Evolutionary conservation across 1,139 yeast species (phyloP).

Genomic region (Hansenula sp.): DNA sequence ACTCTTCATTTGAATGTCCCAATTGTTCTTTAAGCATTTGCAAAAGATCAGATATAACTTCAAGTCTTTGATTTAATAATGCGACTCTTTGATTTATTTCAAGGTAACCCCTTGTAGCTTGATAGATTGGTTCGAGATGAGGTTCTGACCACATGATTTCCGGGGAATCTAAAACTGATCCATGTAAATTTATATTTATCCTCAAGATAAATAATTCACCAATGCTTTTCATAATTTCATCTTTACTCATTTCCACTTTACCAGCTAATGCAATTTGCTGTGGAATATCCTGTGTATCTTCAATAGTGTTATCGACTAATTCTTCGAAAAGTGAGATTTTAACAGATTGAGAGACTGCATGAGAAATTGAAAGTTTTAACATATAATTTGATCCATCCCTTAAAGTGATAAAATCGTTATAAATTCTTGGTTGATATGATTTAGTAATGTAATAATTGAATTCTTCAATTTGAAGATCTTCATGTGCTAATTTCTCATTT

Average conservation of each 20-base stretch:
- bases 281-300: conserved; percentile 95
- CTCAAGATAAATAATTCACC: conserved; percentile 92
- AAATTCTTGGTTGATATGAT: conserved; percentile 91
- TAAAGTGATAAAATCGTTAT: conserved; percentile 89
- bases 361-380: conserved; percentile 85
- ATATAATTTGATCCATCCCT: conserved; percentile 89
- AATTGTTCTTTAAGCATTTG: conserved; percentile 96
- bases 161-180: conserved; percentile 92
- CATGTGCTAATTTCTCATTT: conserved; percentile 82
- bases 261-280: conserved; percentile 94
- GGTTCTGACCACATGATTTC: conserved; percentile 99
- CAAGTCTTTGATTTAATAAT: conserved; percentile 82
- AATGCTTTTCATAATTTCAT: conserved; percentile 92
- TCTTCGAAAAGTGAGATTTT: conserved; percentile 94
- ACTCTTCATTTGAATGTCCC: conserved; percentile 90
- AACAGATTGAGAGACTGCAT: conserved; percentile 89
- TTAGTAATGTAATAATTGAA: conserved; percentile 91
- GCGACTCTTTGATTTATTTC: conserved; percentile 93
- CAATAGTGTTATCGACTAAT: conserved; percentile 91
- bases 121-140: conserved; percentile 93
- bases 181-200: conserved; percentile 88
- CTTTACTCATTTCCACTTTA: conserved; percentile 89
- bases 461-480: conserved; percentile 91
- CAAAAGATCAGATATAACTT: conserved; percentile 86
- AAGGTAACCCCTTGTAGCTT: conserved; percentile 90